phyloP scores from a whole-genome alignment of 495 filamentous ascomycete species.

The Aspergillus nanangensis region DNA sequence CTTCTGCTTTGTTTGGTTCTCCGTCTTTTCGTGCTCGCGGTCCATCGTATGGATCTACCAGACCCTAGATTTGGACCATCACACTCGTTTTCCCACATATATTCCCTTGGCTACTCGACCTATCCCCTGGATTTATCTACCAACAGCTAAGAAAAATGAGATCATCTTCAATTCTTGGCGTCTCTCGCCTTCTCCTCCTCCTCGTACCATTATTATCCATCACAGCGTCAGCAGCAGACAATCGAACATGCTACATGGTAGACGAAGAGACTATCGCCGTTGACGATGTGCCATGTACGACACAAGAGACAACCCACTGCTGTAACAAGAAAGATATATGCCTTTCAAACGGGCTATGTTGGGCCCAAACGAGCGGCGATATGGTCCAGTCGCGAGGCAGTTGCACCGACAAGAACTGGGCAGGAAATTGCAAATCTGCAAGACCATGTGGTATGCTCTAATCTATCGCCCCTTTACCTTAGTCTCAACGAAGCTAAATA shows the following conservation, averaged over 20 bases:
- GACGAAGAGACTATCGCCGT: neutral
- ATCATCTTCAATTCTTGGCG: too few relatives aligned
- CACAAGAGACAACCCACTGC: neutral
- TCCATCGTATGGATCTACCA: too few relatives aligned
- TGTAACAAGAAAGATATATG: slow-evolving; percentile 6
- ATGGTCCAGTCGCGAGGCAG: neutral
- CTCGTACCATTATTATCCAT: too few relatives aligned
- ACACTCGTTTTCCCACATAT: too few relatives aligned
- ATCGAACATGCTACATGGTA: slow-evolving; percentile 3
- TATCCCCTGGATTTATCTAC: too few relatives aligned
- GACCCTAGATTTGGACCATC: too few relatives aligned
- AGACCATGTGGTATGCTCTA: slow-evolving; percentile 1
- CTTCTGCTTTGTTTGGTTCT: too few relatives aligned
- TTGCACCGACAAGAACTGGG: slow-evolving; percentile 1
- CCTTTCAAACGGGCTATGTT: slow-evolving; percentile 2
- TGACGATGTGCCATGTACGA: neutral
- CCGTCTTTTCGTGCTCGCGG: too few relatives aligned
- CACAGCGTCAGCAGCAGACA: neutral
- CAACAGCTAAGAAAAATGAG: too few relatives aligned
- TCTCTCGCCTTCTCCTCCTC: too few relatives aligned
- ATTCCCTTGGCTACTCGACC: too few relatives aligned
- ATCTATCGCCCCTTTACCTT: neutral
- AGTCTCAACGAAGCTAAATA: neutral
- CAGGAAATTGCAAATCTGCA: neutral
- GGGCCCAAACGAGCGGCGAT: neutral